Evolutionary conservation across 768 basidiomycete species (phyloP), one percentile per base, ranked within the genome.

Genomic region (Hygrophoropsis aurantiaca): DNA sequence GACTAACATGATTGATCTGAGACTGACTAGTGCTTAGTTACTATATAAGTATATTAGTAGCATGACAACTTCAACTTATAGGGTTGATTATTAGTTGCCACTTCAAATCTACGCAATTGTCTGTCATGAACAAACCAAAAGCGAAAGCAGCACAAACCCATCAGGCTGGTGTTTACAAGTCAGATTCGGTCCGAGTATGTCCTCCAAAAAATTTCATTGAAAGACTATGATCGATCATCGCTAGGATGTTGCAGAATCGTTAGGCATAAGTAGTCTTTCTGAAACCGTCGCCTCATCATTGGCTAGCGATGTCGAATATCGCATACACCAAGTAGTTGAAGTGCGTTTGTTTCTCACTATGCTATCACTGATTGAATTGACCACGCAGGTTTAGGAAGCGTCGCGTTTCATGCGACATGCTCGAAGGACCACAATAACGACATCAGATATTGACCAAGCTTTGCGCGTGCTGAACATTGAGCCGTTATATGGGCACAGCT

Each of bases 341-440:
- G 92, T 91, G 53, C 35, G 73, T 58, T 16, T 30, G 44, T 13
- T n/a, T 5, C 27, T 36, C 3, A 4, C 16, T 45, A 23, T 13
- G 15, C 25, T 7, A 8, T 18, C 13, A 8, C 16, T 39, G 40
- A 56, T 11, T 26, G 2, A 23, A 27, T 5, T 27, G 30, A 44
- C 34, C 47, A 43, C 34, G 1, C 25, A 66, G 36, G 6, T 47
- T 11, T 70, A 94, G 87, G 95, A 98, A 79, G 93, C 95, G 8
- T 85, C 93, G 20, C 87, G 94, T 42, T 99, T 95, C 69, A 97
- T 95, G 90, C 81, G 93, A 19, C 94, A 98, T 66, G 89, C 89
- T 5, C 82, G 90, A 47, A 77, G 97, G 45, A 92, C 88, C n/a
- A 88, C 88, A 1, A 75, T 99, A 65, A 88, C 84, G 8, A 89